These are phyloP conservation scores for Geranium brycei DNA, from an alignment of 345 rosid species.

Conservation along the genomic window DNA sequence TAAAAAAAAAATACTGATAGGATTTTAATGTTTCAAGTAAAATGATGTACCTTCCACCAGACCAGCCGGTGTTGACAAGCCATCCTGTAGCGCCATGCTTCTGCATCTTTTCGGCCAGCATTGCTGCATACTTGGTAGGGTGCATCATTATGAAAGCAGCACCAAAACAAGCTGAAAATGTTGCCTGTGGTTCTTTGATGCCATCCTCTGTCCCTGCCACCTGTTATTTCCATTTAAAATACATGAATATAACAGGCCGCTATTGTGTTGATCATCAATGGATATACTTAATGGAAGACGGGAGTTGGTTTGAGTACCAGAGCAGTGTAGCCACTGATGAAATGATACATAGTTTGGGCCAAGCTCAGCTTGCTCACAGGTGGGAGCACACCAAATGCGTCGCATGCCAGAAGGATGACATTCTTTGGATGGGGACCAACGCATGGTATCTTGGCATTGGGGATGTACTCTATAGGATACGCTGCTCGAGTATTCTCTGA, in stretches of 20 bases:
- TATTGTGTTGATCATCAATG: no score
- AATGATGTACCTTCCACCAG: constrained; percentile 68
- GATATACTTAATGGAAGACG: no score
- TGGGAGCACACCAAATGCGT: constrained; percentile 94
- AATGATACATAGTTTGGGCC: constrained; percentile 97
- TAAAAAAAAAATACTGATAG: no score
- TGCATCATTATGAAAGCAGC: constrained; percentile 96
- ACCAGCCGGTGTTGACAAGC: constrained; percentile 99
- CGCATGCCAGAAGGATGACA: constrained; percentile 87
- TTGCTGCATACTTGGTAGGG: constrained; percentile 91
- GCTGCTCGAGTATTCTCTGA: constrained; percentile 95
- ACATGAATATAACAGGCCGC: background rate
- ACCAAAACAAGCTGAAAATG: constrained; percentile 96
- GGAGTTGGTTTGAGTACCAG: constrained; percentile 27
- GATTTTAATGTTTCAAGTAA: no score
- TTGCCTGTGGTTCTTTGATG: constrained; percentile 77
- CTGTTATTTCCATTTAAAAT: constrained; percentile 14
- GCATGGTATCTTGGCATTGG: constrained; percentile 83
- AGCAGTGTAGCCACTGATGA: constrained; percentile 97
- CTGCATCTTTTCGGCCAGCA: constrained; percentile 94
- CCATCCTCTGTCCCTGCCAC: constrained; percentile 96
- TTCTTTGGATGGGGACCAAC: constrained; percentile 87
- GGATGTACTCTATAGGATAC: constrained; percentile 84
- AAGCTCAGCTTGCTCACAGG: constrained; percentile 92
- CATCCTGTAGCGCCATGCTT: constrained; percentile 88